phyloP scores from a whole-genome alignment of 768 basidiomycete species.

The Austroboletus festivus region DNA sequence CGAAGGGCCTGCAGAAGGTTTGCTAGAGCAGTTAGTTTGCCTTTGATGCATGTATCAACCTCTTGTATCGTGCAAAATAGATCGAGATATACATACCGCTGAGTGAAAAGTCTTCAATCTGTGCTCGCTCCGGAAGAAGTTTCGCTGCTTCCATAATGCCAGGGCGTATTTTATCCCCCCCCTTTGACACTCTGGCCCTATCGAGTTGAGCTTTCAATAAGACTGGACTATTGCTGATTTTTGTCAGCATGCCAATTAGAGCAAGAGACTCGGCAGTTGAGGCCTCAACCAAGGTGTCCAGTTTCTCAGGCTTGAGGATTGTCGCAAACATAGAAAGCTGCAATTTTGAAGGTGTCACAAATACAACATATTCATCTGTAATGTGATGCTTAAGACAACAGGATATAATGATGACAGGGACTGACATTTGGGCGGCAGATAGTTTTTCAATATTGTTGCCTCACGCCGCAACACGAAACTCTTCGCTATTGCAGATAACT shows the following conservation, averaged over 20 bases:
- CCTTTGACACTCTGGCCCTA: constrained; percentile 46
- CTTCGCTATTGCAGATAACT: constrained; percentile 73
- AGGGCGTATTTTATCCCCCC: constrained; percentile 41
- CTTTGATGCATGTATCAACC: constrained; percentile 38
- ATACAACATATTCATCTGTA: constrained; percentile 97
- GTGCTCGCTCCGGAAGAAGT: constrained; percentile 56
- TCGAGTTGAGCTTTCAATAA: constrained; percentile 78
- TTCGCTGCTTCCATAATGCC: constrained; percentile 58
- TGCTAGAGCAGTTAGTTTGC: constrained; percentile 69
- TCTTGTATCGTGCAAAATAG: not conserved
- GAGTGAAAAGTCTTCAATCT: constrained; percentile 67
- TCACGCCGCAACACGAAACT: constrained; percentile 92
- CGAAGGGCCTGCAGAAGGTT: constrained; percentile 59
- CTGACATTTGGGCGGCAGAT: constrained; percentile 89
- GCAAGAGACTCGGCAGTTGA: constrained; percentile 77
- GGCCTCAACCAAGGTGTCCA: constrained; percentile 66
- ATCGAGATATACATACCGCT: constrained; percentile 59
- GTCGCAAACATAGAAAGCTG: constrained; percentile 77
- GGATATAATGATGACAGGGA: not conserved
- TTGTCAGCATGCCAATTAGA: constrained; percentile 76
- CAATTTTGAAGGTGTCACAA: constrained; percentile 81
- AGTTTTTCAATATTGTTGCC: constrained; percentile 74
- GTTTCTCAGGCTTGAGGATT: constrained; percentile 68
- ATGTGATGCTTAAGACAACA: constrained; percentile 1
- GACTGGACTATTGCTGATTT: constrained; percentile 91